Percentiles rank a stretch among this genome's conserved stretches.
These are phyloP conservation scores for Amylostereum areolatum DNA, from an alignment of 1,284 basidiomycete species.

Conservation along the genomic window DNA sequence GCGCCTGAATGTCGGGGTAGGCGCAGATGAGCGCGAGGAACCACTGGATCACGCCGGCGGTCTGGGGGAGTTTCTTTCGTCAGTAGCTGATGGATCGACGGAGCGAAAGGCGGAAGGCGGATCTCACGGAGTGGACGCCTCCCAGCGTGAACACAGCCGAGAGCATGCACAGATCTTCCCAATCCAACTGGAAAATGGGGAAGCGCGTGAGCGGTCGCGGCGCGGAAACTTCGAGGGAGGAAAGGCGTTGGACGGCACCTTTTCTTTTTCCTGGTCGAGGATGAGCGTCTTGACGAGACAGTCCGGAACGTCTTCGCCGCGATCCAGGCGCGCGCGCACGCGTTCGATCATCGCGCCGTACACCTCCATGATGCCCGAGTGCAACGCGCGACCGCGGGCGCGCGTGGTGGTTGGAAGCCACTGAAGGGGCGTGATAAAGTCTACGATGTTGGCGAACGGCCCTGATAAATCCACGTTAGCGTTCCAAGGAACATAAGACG, in stretches of 20 bases:
- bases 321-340: constrained; percentile 25
- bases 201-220: background rate
- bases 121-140: constrained; percentile 30
- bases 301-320: constrained; percentile 29
- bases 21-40: constrained; percentile 29
- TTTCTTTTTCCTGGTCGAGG: constrained; percentile 20
- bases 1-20: constrained; percentile 20
- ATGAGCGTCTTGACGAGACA: constrained; percentile 30
- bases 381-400: constrained; percentile 25
- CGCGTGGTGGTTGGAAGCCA: constrained; percentile 26
- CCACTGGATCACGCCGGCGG: constrained; percentile 21
- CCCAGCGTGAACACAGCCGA: constrained; percentile 33
- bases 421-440: constrained; percentile 35
- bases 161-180: constrained; percentile 31
- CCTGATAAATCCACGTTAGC: constrained; percentile 19
- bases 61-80: constrained; percentile 14
- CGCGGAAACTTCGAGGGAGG: too few species aligned
- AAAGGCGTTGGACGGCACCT: background rate
- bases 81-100: background rate
- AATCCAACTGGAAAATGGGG: constrained; percentile 17
- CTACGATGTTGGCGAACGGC: constrained; percentile 34
- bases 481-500: background rate
- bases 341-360: constrained; percentile 31
- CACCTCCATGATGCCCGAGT: constrained; percentile 24
- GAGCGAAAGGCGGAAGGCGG: background rate